phyloP scores from a whole-genome alignment of 306 rosid genomes.

The Fragaria iinumae region DNA sequence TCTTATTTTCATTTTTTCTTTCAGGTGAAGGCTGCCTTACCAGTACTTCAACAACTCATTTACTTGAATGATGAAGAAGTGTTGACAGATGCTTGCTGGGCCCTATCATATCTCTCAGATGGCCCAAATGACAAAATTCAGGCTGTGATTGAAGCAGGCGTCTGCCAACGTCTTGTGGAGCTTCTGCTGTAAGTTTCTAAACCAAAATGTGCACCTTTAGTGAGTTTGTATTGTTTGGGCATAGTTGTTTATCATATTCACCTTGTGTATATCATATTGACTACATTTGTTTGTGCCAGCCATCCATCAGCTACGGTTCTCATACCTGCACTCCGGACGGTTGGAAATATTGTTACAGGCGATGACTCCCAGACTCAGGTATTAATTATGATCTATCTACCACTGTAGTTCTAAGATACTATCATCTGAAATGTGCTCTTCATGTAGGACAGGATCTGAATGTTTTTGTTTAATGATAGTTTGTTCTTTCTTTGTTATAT shows the following conservation, averaged over 20 bases:
- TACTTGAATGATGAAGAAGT: slow-evolving; percentile 58
- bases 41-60: slow-evolving; percentile 51
- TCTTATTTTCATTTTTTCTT: slow-evolving; percentile 12
- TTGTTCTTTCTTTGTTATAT: background rate
- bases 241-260: slow-evolving; percentile 5
- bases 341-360: slow-evolving; percentile 62
- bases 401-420: background rate
- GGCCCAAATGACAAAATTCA: slow-evolving; percentile 56
- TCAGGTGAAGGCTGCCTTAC: slow-evolving; percentile 66
- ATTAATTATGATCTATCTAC: slow-evolving; percentile 1
- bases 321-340: slow-evolving; percentile 61
- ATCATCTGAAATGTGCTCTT: background rate
- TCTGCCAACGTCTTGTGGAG: slow-evolving; percentile 56
- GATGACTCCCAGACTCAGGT: slow-evolving; percentile 74
- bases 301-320: slow-evolving; percentile 60
- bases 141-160: slow-evolving; percentile 59
- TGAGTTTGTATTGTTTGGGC: background rate
- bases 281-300: slow-evolving; percentile 31
- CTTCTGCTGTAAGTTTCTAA: slow-evolving; percentile 50
- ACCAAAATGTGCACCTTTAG: background rate
- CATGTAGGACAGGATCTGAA: background rate
- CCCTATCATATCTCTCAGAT: slow-evolving; percentile 65
- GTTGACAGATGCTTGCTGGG: slow-evolving; percentile 63
- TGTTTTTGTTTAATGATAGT: background rate
- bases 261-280: background rate